Evolutionary conservation across 805 yeast species (phyloP), one percentile per base, ranked within the genome.

Genomic region (Candida chilensis): DNA sequence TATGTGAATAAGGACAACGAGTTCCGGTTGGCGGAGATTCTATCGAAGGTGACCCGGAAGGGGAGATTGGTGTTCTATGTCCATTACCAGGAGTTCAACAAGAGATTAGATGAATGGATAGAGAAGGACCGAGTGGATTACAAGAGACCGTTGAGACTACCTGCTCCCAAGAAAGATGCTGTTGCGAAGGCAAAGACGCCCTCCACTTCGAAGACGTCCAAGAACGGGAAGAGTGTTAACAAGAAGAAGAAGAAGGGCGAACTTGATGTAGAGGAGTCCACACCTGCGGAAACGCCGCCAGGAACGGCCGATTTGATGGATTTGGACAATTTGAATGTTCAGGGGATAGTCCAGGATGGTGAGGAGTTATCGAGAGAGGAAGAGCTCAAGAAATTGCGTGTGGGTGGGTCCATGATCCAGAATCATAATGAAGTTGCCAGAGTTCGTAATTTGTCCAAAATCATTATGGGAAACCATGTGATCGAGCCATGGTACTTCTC

Each of bases 401-500:
- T 95, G 0, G 69, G 94, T n/a, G 98, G 98, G 2, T 88, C 97
- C 0, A 92, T 92, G 97, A 83, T 92, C 8, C 98, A 92, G 55
- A 71, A 69, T 42, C 67, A 71, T 36, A 80, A 79, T 37, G 97
- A 90, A 47, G 83, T 90, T 16, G 87, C 97, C 0, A 68, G 92
- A 33, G 96, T 92, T 28, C 71, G 97, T 41, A 92, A 92, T 48
- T 65, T 92, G 38, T 65, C 72, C 28, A 69, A 73, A 32, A 74
- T 92, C 4, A 79, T 85, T 3, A 74, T 92, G 57, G 99, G 98
- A 2, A 81, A 80, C 38, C 86, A 78, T 52, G 82, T 83, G 42
- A 86, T 92, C 31, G 99, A 92, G 52, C 98, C 99, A 2, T 92
- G 99, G 99, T 92, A 92, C 56, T 92, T 92, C 47, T 83, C 95